These are phyloP conservation scores for Talaromyces sp. DNA, from an alignment of 2,329 filamentous ascomycete genomes.

Conservation along the genomic window DNA sequence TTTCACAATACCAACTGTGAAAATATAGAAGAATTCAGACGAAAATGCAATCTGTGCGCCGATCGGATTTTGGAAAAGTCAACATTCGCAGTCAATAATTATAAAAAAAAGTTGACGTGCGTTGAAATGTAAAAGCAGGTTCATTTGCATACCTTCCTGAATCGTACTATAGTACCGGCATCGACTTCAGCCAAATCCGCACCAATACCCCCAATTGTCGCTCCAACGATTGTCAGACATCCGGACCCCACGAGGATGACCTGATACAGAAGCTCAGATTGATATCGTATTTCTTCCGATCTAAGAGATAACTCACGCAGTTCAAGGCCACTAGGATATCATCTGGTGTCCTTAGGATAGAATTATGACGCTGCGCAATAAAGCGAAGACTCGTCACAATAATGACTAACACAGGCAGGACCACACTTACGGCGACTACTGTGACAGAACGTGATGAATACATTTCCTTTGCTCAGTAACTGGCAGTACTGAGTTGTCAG, in stretches of 20 bases:
- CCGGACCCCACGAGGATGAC: not conserved
- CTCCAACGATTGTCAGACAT: slow-evolving; percentile 7
- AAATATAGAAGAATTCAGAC: slow-evolving; percentile 11
- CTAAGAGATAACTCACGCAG: not conserved
- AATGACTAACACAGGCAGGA: slow-evolving; percentile 1
- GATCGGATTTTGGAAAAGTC: not conserved
- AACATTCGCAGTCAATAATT: not conserved
- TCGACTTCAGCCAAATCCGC: not conserved
- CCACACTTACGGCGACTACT: not conserved
- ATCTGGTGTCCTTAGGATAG: not conserved
- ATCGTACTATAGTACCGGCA: not conserved
- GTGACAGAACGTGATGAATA: slow-evolving; percentile 5
- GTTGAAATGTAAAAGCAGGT: too few relatives aligned
- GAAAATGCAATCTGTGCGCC: not conserved
- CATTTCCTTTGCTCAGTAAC: not conserved
- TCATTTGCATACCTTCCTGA: not conserved
- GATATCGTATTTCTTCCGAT: not conserved
- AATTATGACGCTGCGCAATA: slow-evolving; percentile 1
- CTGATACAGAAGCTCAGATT: not conserved
- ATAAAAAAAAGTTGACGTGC: not conserved
- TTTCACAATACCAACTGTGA: slow-evolving; percentile 9
- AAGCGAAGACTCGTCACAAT: slow-evolving; percentile 1
- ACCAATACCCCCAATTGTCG: slow-evolving; percentile 6
- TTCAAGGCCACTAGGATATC: slow-evolving; percentile 6
- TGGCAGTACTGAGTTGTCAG: not conserved